Conservation (phyloP, 2,329 filamentous ascomycete species). For the Lachnellula subtilissima region DNA sequence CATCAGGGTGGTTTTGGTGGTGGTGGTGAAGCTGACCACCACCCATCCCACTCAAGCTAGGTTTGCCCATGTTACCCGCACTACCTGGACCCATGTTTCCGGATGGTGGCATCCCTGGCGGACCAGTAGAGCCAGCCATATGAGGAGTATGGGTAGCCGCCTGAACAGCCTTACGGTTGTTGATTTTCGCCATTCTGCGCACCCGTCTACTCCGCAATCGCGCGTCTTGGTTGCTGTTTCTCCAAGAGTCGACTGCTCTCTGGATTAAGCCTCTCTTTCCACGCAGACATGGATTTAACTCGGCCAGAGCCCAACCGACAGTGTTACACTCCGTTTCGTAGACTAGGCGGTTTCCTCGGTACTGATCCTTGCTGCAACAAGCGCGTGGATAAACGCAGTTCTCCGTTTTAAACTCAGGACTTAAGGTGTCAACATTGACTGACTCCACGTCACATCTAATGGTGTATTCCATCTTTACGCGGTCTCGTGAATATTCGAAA, state of each 20-base stretch:
- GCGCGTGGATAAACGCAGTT: conserved; percentile 97
- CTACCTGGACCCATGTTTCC: conserved; percentile 56
- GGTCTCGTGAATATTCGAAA: conserved; percentile 94
- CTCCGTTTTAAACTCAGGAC: conserved; percentile 89
- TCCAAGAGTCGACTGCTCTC: conserved; percentile 95
- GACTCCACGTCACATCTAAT: conserved; percentile 98
- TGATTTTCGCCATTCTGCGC: conserved; percentile 93
- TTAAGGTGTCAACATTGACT: conserved; percentile 81
- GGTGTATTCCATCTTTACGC: conserved; percentile 99
- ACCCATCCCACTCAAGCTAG: conserved; percentile 63
- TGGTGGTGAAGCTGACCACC: conserved; percentile 64
- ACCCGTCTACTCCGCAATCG: conserved; percentile 86
- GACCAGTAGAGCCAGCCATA: conserved; percentile 62
- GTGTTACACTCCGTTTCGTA: conserved; percentile 99
- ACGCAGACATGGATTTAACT: conserved; percentile 83
- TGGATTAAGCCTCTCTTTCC: conserved; percentile 96
- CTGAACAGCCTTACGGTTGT: conserved; percentile 70
- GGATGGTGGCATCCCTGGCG: conserved; percentile 58
- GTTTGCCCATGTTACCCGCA: conserved; percentile 56
- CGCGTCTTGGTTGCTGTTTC: conserved; percentile 97
- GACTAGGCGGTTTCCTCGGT: conserved; percentile 88
- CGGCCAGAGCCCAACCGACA: conserved; percentile 97
- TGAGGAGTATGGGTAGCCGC: conserved; percentile 51
- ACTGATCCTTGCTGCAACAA: conserved; percentile 91
- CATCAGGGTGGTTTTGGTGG: conserved; percentile 61